A percentile compares a stretch with the other conserved stretches of the same genome.
These are phyloP conservation scores for Asterophora parasitica DNA, from an alignment of 768 basidiomycete species.

Conservation along the genomic window DNA sequence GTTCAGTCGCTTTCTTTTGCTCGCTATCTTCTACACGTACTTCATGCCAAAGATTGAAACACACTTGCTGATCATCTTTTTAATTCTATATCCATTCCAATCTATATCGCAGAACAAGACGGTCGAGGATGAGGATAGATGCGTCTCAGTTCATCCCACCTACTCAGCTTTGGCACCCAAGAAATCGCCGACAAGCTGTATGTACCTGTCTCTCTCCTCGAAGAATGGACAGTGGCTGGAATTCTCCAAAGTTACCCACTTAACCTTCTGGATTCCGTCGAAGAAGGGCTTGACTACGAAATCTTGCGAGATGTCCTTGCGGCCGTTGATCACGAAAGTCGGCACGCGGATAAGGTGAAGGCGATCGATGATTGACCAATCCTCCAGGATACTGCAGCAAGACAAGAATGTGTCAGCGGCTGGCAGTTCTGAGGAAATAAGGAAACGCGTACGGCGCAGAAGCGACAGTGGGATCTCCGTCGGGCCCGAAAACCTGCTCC, in stretches of 20 bases:
- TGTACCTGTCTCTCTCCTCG: slow-evolving; percentile 38
- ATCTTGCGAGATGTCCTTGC: slow-evolving; percentile 37
- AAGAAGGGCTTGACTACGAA: slow-evolving; percentile 34
- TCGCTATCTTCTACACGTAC: no score
- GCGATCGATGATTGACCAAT: slow-evolving; percentile 43
- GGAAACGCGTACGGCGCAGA: not conserved
- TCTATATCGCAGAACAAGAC: no score
- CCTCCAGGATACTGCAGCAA: slow-evolving; percentile 19
- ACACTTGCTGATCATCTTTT: no score
- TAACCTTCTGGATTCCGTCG: slow-evolving; percentile 31
- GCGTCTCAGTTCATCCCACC: no score
- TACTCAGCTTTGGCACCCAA: no score
- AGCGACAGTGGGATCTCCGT: slow-evolving; percentile 21
- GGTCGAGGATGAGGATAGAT: no score
- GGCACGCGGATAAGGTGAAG: slow-evolving; percentile 34
- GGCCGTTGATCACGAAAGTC: slow-evolving; percentile 39
- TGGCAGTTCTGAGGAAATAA: slow-evolving; percentile 9
- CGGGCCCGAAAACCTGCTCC: slow-evolving; percentile 20
- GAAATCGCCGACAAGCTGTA: slow-evolving; percentile 32
- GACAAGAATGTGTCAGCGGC: not conserved
- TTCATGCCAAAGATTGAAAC: no score
- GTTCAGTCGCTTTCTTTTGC: no score
- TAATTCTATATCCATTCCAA: no score
- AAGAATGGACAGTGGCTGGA: slow-evolving; percentile 40
- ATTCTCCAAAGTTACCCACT: slow-evolving; percentile 40